Evolutionary conservation across 345 rosid genomes (phyloP).

Genomic region (Eucalyptus fibrosa): DNA sequence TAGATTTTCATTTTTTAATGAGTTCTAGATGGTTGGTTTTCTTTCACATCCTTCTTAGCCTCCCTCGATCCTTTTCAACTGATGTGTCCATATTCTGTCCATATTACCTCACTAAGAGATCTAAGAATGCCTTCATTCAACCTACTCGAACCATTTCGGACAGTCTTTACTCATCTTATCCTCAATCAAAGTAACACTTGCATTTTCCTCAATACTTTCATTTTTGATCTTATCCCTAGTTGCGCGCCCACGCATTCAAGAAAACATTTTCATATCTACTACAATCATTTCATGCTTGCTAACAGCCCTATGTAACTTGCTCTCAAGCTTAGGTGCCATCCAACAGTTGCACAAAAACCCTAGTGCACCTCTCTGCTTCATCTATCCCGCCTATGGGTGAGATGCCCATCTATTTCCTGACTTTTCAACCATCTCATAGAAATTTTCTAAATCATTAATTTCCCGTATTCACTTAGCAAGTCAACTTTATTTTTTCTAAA

Average conservation of each 20-base stretch:
- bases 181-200: background rate
- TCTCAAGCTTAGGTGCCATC: rapidly evolving
- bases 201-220: background rate
- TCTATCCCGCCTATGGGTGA: background rate
- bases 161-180: background rate
- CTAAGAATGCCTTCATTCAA: background rate
- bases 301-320: background rate
- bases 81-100: background rate
- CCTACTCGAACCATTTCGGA: rapidly evolving
- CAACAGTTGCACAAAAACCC: background rate
- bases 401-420: background rate
- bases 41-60: background rate
- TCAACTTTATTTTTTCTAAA: background rate
- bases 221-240: background rate
- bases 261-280: background rate
- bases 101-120: background rate
- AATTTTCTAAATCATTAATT: background rate
- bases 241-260: rapidly evolving
- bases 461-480: background rate
- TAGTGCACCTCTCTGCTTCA: background rate
- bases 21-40: background rate
- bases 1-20: background rate
- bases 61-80: background rate
- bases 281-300: background rate
- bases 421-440: background rate